Evolutionary conservation across 1,284 basidiomycete genomes (phyloP).

Genomic region (Cryptococcus sp.): DNA sequence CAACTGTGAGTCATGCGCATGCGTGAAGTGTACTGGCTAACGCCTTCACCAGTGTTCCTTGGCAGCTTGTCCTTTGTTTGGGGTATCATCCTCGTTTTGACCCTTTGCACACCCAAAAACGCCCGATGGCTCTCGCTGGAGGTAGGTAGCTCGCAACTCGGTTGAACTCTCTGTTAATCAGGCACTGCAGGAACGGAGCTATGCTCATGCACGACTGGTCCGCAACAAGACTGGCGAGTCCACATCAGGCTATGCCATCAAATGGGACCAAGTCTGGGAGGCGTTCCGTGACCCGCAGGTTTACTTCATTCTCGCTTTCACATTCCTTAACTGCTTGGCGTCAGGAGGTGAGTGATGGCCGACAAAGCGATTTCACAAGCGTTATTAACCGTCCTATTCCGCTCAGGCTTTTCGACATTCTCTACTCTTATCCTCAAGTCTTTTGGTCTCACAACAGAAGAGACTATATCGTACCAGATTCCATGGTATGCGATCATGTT

Average conservation of each 20-base stretch:
- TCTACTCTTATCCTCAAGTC: conserved; percentile 21
- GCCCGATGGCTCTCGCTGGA: conserved; percentile 17
- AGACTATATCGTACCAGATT: conserved; percentile 18
- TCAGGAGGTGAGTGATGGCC: conserved; percentile 15
- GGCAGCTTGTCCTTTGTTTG: conserved; percentile 20
- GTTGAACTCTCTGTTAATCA: not conserved
- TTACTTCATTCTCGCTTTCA: conserved; percentile 15
- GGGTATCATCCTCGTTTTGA: conserved; percentile 15
- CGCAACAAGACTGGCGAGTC: conserved; percentile 21
- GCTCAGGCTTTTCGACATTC: conserved; percentile 19
- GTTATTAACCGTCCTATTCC: not conserved
- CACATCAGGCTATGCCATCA: conserved; percentile 19
- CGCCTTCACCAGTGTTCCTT: conserved; percentile 18
- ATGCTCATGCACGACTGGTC: conserved; percentile 19
- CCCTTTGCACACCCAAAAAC: conserved; percentile 13
- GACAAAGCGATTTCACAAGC: not conserved
- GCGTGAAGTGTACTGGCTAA: not conserved
- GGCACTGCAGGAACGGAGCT: conserved; percentile 7
- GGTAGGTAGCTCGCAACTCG: conserved; percentile 1
- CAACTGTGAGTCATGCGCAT: conserved; percentile 11
- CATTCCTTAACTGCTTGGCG: conserved; percentile 9
- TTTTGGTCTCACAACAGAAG: conserved; percentile 14
- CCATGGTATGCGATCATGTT: conserved; percentile 19
- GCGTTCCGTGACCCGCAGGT: conserved; percentile 17
- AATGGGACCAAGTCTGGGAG: conserved; percentile 19